These are phyloP conservation scores for Selaginella tamariscina DNA, from an alignment of 75 land plant genomes.

Conservation along the genomic window DNA sequence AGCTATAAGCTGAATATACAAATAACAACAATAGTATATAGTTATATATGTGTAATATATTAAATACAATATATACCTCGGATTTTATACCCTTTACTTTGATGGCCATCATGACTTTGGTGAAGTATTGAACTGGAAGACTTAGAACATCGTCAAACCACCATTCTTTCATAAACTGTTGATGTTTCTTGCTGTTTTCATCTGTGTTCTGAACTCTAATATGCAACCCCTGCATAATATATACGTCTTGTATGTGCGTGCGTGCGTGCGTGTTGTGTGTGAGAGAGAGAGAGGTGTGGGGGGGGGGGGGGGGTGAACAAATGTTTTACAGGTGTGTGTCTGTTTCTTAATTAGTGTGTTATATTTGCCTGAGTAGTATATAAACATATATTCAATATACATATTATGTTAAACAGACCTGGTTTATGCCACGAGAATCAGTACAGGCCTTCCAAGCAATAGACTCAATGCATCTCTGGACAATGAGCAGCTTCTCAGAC, in stretches of 20 bases:
- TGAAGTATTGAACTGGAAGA: not conserved
- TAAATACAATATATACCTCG: no score
- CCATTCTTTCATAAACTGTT: not conserved
- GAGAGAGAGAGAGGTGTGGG: no score
- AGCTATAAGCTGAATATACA: not conserved
- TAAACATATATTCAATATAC: no score
- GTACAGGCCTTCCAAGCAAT: constrained; percentile 4
- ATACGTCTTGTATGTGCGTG: no score
- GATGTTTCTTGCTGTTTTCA: not conserved
- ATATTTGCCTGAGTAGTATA: no score
- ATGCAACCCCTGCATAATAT: no score
- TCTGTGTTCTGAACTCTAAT: not conserved
- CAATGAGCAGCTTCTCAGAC: not conserved
- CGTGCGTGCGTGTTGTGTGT: no score
- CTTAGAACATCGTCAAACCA: constrained; percentile 7
- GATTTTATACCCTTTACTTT: not conserved
- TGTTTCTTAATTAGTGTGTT: no score
- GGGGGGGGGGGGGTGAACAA: no score
- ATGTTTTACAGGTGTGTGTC: no score
- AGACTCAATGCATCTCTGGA: constrained; percentile 9
- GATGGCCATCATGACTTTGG: not conserved
- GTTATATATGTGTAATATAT: no score
- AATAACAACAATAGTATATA: no score
- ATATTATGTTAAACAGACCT: not conserved
- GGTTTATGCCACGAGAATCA: not conserved